phyloP scores from a whole-genome alignment of 2,329 filamentous ascomycete genomes.

The Thelonectria blattea region DNA sequence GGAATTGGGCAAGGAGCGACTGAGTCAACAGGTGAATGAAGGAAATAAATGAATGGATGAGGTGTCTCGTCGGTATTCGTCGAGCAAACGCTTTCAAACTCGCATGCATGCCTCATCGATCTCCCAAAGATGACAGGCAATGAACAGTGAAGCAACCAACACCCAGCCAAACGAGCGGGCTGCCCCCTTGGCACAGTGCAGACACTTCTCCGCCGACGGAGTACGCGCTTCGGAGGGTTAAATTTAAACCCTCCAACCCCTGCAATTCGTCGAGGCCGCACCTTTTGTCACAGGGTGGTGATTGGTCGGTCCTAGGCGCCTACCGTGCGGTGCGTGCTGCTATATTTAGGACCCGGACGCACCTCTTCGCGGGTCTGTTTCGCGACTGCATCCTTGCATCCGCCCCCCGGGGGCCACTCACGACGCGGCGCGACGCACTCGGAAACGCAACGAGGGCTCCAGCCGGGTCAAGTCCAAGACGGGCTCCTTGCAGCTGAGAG shows the following conservation, averaged over 20 bases:
- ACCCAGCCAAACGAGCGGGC: neutral
- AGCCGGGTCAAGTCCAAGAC: constrained; percentile 10
- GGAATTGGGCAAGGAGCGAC: neutral
- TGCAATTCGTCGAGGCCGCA: constrained; percentile 31
- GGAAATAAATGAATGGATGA: neutral
- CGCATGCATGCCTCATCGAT: neutral
- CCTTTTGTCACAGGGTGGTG: constrained; percentile 34
- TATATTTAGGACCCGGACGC: constrained; percentile 43
- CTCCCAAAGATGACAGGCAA: neutral
- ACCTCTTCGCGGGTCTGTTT: constrained; percentile 27
- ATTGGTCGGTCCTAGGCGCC: constrained; percentile 44
- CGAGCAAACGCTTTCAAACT: neutral
- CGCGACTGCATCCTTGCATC: constrained; percentile 29
- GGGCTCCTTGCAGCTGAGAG: neutral
- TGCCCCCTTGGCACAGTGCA: constrained; percentile 27
- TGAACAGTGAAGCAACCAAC: neutral
- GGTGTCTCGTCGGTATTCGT: neutral
- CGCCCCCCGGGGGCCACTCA: constrained; percentile 26
- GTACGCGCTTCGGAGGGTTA: constrained; percentile 32
- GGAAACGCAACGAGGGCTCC: constrained; percentile 13
- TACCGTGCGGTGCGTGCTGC: constrained; percentile 36
- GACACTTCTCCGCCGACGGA: constrained; percentile 13
- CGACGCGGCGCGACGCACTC: constrained; percentile 22
- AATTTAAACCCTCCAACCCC: constrained; percentile 37
- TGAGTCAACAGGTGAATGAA: neutral